Evolutionary conservation across 768 basidiomycete genomes (phyloP).

Genomic region (Tulasnella sp.): DNA sequence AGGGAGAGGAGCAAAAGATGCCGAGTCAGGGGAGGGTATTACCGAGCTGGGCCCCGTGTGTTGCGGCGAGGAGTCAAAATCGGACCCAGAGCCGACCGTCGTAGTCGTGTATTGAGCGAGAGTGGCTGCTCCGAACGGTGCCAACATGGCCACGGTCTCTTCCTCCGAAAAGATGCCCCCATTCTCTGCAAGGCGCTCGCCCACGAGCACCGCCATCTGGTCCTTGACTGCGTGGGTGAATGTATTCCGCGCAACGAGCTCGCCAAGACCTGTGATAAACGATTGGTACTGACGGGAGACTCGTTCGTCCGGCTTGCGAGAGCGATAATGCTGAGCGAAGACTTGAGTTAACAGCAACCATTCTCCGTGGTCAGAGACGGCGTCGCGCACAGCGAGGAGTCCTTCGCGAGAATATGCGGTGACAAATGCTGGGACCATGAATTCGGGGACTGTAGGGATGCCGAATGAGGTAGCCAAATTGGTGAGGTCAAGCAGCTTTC

Average conservation of each 20-base stretch:
- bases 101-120: neutral
- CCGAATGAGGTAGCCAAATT: neutral
- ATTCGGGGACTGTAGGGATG: conserved; percentile 21
- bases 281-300: conserved; percentile 11
- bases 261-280: conserved; percentile 14
- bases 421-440: conserved; percentile 30
- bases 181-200: neutral
- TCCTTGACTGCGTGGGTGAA: neutral
- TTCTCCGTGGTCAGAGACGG: neutral
- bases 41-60: neutral
- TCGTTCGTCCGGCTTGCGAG: neutral
- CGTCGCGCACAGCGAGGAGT: neutral
- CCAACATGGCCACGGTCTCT: conserved; percentile 3
- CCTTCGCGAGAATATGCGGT: conserved; percentile 26
- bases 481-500: neutral
- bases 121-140: conserved; percentile 4
- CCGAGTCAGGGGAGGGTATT: neutral
- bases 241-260: neutral
- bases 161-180: conserved; percentile 19
- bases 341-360: conserved; percentile 16
- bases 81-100: neutral
- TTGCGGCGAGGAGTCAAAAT: neutral
- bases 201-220: neutral
- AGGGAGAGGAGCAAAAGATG: neutral
- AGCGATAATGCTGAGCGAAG: conserved; percentile 19